Evolutionary conservation across 2,329 filamentous ascomycete species (phyloP).

Genomic region (Zymoseptoria ardabiliae): DNA sequence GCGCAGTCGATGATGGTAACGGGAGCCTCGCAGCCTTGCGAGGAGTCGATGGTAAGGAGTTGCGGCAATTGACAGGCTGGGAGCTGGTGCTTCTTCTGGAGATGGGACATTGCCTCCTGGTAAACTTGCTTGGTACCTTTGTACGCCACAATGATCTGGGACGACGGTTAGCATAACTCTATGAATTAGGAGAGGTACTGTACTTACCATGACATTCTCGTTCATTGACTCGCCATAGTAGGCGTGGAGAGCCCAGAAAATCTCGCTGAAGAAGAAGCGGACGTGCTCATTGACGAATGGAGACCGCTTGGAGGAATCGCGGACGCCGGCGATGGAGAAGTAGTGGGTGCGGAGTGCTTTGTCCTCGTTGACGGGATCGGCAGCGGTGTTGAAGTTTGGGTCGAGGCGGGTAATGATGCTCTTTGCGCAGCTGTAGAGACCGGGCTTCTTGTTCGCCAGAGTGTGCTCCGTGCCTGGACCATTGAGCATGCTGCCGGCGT

Average conservation of each 20-base stretch:
- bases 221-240: slow-evolving; percentile 4
- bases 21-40: slow-evolving; percentile 5
- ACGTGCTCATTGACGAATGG: slow-evolving; percentile 13
- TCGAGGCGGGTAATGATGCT: slow-evolving; percentile 7
- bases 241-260: slow-evolving; percentile 2
- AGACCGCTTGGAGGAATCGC: slow-evolving; percentile 8
- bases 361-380: slow-evolving; percentile 3
- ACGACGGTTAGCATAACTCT: background rate
- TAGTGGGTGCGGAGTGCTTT: slow-evolving; percentile 11
- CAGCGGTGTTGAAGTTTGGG: background rate
- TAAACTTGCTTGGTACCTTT: background rate
- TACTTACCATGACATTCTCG: slow-evolving; percentile 2
- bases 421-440: slow-evolving; percentile 7
- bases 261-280: slow-evolving; percentile 12
- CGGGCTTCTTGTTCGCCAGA: slow-evolving; percentile 8
- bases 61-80: slow-evolving; percentile 3
- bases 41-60: slow-evolving; percentile 6
- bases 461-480: slow-evolving; percentile 5
- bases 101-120: background rate
- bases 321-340: slow-evolving; percentile 7
- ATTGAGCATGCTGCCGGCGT: slow-evolving; percentile 11
- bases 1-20: slow-evolving; percentile 8
- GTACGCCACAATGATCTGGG: slow-evolving; percentile 2
- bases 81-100: background rate
- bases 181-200: background rate